A percentile compares a stretch with the other conserved stretches of the same genome.
These are phyloP conservation scores for Colletotrichum camelliae DNA, from an alignment of 2,329 filamentous ascomycete species.

Conservation along the genomic window DNA sequence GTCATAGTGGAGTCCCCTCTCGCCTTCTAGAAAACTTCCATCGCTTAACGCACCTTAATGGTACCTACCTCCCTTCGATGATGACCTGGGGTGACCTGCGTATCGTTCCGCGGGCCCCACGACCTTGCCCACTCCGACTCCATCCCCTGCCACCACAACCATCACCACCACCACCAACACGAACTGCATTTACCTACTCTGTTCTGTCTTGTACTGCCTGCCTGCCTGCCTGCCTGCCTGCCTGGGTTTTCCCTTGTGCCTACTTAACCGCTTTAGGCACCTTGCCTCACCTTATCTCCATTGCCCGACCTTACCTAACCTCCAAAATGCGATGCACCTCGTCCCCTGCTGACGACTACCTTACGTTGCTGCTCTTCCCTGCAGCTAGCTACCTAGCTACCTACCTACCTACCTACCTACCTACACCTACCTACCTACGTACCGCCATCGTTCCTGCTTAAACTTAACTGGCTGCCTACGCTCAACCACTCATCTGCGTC, in stretches of 20 bases:
- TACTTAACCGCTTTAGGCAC: not conserved
- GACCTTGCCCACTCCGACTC: not conserved
- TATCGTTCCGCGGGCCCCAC: conserved; percentile 9
- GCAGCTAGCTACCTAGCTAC: not conserved
- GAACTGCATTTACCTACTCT: not conserved
- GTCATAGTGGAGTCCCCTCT: not conserved
- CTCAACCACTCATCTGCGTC: not conserved
- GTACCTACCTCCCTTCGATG: not conserved
- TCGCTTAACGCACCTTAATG: conserved; percentile 10
- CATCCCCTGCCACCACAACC: not conserved
- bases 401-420: not conserved
- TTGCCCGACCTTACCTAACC: not conserved
- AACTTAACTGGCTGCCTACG: not conserved
- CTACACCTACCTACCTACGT: not conserved
- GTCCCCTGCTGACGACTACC: not conserved
- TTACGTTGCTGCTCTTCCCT: not conserved
- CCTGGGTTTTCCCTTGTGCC: not conserved
- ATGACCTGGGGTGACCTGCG: conserved; percentile 2
- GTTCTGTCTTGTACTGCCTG: not conserved
- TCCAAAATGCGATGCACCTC: not conserved
- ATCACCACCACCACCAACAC: not conserved
- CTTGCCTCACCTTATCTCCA: not conserved
- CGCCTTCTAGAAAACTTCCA: conserved; percentile 19
- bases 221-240: not conserved
- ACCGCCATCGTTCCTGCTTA: not conserved